Base-by-base conservation (phyloP, 2,329 filamentous ascomycete genomes). In the Chrysoporthe puriensis region DNA sequence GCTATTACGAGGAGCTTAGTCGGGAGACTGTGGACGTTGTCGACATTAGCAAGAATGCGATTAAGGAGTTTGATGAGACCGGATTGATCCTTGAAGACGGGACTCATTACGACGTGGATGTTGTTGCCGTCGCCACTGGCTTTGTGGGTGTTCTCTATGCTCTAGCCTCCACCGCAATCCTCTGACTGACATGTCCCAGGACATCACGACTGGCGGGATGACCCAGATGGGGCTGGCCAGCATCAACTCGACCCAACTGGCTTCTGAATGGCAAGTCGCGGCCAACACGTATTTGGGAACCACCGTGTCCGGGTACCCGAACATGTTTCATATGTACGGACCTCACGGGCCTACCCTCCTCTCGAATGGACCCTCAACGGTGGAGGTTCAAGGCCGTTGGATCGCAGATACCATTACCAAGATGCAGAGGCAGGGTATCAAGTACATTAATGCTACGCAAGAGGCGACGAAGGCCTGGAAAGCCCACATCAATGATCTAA, bases 381-480 rank as follows among this genome's bases (percentile, higher is more conserved):
- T 84, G 8, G 84, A 88, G 69, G 72, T 86, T 1, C 87, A 90
- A 71, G 86, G 85, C 2, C 77, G 84, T 0, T 89, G 85, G 85
- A 83, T 88, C 65, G 77, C 79, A 18, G 81, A 85, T 59, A 74
- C 75, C 56, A 84, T 89, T 64, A 75, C 79, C 46, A 80, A 85
- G 73, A 83, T 87, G 70, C 74, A 80, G 70, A 70, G 72, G 1
- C 77, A 84, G 52, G 73, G 75, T 0, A 78, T 87, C 73, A 82
- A 81, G 71, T 84, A 82, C 64, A 82, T 89, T 65, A 81, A 88
- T 68, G 79, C 85, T 0, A 82, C 79, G 48, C 48, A 70, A 0
- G 82, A 84, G 52, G 81, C 82, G 0, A 78, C 82, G 8, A 73
- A 80, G 5, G 72, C 77, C 4, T 89, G 85, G 84, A 86, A 83